Base-by-base conservation (phyloP, 345 rosid genomes). In the Mercurialis annua region DNA sequence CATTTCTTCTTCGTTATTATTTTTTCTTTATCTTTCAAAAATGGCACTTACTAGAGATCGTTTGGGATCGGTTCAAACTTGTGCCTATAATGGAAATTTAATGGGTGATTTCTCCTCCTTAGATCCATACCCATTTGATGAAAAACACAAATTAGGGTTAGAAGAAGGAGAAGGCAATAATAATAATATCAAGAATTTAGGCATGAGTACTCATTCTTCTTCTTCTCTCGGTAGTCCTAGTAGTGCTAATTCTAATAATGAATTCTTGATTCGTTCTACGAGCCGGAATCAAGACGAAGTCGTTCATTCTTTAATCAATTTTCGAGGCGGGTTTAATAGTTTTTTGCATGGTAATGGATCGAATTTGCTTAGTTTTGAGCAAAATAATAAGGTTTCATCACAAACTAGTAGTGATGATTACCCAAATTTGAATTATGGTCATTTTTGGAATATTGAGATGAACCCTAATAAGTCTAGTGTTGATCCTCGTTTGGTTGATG, bases 301-400 rank as follows among this genome's bases (percentile, higher is more conserved):
- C 68, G 70, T 59, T 76, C 80, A 81, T 62, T 85, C 97, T 67
- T 67, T 87, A 80, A 83, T 91, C 76, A 79, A 84, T 65, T 91
- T 91, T 86, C 74, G 74, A 49, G 58, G 66, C 11, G 82, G 80
- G 48, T 66, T 57, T 16, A 64, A 67, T 31, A 44, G 33, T 50
- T 59, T 78, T 59, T 21, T 68, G 49, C 77, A 70, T 23, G 71
- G 63, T 27, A 73, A 79, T 62, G 86, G 84, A 62, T 82, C 97
- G n/a, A n/a, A n/a, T 63, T 74, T 87, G 72, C 89, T 87, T 43
- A 92, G 89, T 82, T 92, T 89, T 21, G 82, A 80, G 66, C 83
- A 75, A 57, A 78, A 66, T 47, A 77, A 66, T 36, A 73, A 82
- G 57, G 72, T 46, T 66, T 52, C 40, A 0, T 44, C 59, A 48